Base-by-base conservation (phyloP, 306 rosid genomes). In the Trifolium repens region DNA sequence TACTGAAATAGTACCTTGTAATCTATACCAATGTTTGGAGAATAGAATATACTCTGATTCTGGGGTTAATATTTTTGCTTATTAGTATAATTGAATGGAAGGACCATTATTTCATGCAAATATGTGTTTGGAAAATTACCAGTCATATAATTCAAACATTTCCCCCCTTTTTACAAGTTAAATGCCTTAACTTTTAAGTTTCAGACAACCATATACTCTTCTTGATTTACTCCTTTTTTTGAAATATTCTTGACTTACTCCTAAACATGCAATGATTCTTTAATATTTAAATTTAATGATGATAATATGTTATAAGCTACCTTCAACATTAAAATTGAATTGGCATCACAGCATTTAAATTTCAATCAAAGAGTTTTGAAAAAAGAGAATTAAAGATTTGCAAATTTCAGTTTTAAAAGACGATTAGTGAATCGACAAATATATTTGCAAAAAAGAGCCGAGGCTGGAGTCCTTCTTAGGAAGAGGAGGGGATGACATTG, bases 1-100 rank as follows among this genome's bases (percentile, higher is more conserved):
- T 13, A 17, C 17, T 78, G 69, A 69, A 32, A 26, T 35, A 44
- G 57, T 77, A 67, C 47, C 71, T 40, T 83, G 88, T 82, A 80
- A 79, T 77, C 69, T 78, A 35, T 64, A 40, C 49, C 61, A 62
- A 76, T 8, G 34, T 34, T 58, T 80, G 72, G 69, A 61, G 69
- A 22, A 60, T 73, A 35, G 19, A 70, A 17, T 67, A 34, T 62
- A 54, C 81, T 75, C 81, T 75, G 60, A 27, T 50, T 76, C 66
- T 70, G 52, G 85, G 77, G 68, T 64, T 40, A 32, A 17, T 44
- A 72, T 70, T 66, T 67, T 59, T 78, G 65, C 34, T 58, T 72
- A 57, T 42, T 34, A 24, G 66, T 67, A 49, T 32, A 12, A 69
- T 47, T 47, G 55, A 57, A 55, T 57, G 47, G 44, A 70, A 60